phyloP scores from a whole-genome alignment of 1,139 yeast species.

The Diutina ranongensis region DNA sequence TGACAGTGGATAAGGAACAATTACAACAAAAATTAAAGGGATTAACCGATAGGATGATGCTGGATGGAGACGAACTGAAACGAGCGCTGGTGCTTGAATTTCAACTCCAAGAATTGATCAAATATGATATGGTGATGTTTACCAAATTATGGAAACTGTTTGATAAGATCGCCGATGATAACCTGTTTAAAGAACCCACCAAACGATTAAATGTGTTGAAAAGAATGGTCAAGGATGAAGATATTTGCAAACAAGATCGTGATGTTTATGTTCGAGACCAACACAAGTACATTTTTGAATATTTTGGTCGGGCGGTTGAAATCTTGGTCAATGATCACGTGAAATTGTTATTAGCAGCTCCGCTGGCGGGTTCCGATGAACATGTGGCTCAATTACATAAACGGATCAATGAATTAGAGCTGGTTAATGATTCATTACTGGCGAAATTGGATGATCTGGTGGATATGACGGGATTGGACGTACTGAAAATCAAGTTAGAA shows the following conservation, averaged over 20 bases:
- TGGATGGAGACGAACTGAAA: slow-evolving; percentile 7
- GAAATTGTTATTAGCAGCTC: slow-evolving; percentile 24
- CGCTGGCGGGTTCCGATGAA: background rate
- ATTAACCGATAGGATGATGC: slow-evolving; percentile 17
- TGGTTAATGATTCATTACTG: slow-evolving; percentile 14
- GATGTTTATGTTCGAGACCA: slow-evolving; percentile 28
- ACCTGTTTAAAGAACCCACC: slow-evolving; percentile 46
- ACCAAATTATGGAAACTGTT: slow-evolving; percentile 35
- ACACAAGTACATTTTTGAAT: slow-evolving; percentile 43
- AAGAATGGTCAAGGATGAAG: slow-evolving; percentile 11
- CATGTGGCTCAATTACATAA: slow-evolving; percentile 18
- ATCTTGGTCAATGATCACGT: slow-evolving; percentile 49
- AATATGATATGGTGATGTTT: slow-evolving; percentile 27
- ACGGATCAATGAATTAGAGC: slow-evolving; percentile 21
- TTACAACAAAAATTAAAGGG: slow-evolving; percentile 21
- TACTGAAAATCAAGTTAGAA: slow-evolving; percentile 38
- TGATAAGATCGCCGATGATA: slow-evolving; percentile 44
- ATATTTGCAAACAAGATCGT: slow-evolving; percentile 11
- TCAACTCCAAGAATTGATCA: slow-evolving; percentile 27
- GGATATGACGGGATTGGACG: slow-evolving; percentile 9
- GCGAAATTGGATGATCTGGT: slow-evolving; percentile 15
- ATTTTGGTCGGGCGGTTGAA: slow-evolving; percentile 47
- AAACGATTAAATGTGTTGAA: slow-evolving; percentile 33
- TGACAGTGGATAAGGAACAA: slow-evolving; percentile 25
- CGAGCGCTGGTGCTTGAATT: slow-evolving; percentile 7